Conservation (phyloP, 1,284 basidiomycete genomes). For the Cutaneotrichosporon cyanovorans region DNA sequence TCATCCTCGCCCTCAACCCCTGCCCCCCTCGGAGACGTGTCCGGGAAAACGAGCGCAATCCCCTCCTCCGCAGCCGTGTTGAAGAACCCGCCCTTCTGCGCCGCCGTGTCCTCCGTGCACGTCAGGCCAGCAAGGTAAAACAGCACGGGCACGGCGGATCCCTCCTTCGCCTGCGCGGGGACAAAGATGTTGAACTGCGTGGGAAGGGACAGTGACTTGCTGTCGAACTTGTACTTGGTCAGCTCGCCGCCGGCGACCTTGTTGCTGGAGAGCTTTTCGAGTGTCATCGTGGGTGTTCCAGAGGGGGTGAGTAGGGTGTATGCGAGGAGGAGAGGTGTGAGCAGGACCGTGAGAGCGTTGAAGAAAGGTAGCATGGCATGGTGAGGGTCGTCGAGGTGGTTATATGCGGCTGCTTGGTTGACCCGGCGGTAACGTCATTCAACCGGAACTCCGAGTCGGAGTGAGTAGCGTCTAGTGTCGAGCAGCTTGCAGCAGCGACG, state of each 20-base stretch:
- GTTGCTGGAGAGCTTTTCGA: conserved; percentile 66
- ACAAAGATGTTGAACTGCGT: conserved; percentile 87
- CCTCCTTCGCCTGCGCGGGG: conserved; percentile 55
- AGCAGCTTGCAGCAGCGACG: too few species aligned
- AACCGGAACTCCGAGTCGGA: too few species aligned
- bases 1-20: conserved; percentile 78
- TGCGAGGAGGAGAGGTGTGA: neutral
- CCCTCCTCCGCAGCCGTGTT: conserved; percentile 69
- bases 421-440: too few species aligned
- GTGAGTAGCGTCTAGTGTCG: too few species aligned
- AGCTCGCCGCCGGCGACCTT: conserved; percentile 71
- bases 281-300: conserved; percentile 40
- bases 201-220: conserved; percentile 65
- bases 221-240: conserved; percentile 80
- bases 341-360: neutral
- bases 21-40: conserved; percentile 90
- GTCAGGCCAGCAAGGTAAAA: conserved; percentile 88
- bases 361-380: too few species aligned
- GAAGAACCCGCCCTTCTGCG: conserved; percentile 82
- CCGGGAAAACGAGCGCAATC: conserved; percentile 89
- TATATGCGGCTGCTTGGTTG: too few species aligned
- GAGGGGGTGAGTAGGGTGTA: neutral
- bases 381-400: too few species aligned
- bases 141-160: conserved; percentile 65
- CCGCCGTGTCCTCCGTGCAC: conserved; percentile 92